These are phyloP conservation scores for Russula sp. DNA, from an alignment of 768 basidiomycete genomes.

Conservation along the genomic window DNA sequence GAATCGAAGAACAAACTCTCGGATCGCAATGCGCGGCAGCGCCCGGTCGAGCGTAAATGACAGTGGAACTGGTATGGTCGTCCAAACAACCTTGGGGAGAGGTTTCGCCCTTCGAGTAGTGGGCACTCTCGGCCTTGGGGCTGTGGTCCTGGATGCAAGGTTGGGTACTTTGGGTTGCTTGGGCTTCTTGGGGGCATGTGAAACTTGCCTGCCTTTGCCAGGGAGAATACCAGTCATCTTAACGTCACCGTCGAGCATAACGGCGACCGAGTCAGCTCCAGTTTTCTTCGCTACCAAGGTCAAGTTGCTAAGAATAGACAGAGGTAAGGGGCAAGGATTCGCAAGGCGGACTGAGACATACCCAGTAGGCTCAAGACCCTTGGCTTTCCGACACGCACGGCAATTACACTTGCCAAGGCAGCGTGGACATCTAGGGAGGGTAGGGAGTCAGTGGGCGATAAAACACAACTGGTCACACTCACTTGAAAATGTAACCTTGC, in stretches of 20 bases:
- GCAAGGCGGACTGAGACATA: slow-evolving; percentile 30
- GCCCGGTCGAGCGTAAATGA: slow-evolving; percentile 42
- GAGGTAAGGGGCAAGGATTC: background rate
- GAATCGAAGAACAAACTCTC: slow-evolving; percentile 71
- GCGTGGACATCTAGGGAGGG: slow-evolving; percentile 52
- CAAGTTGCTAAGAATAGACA: slow-evolving; percentile 33
- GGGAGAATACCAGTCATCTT: slow-evolving; percentile 30
- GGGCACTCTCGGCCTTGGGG: slow-evolving; percentile 19
- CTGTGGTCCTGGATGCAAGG: slow-evolving; percentile 8
- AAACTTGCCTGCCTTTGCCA: slow-evolving; percentile 27
- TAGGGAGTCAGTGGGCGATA: slow-evolving; percentile 19
- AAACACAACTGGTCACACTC: slow-evolving; percentile 16
- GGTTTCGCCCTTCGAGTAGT: slow-evolving; percentile 26
- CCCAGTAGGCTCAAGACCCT: slow-evolving; percentile 58
- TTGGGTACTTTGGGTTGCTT: slow-evolving; percentile 27
- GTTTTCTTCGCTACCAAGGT: slow-evolving; percentile 34
- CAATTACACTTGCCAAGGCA: slow-evolving; percentile 68
- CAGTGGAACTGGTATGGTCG: slow-evolving; percentile 35
- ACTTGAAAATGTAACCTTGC: slow-evolving; percentile 50
- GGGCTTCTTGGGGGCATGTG: slow-evolving; percentile 9
- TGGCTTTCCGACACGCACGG: slow-evolving; percentile 53
- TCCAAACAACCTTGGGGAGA: slow-evolving; percentile 52
- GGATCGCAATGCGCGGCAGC: slow-evolving; percentile 60
- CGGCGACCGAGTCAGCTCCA: slow-evolving; percentile 36
- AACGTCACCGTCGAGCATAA: slow-evolving; percentile 33